Percentiles rank a stretch among this genome's conserved stretches.
Conservation (phyloP, 495 filamentous ascomycete species). For the Penicillium salamii region DNA sequence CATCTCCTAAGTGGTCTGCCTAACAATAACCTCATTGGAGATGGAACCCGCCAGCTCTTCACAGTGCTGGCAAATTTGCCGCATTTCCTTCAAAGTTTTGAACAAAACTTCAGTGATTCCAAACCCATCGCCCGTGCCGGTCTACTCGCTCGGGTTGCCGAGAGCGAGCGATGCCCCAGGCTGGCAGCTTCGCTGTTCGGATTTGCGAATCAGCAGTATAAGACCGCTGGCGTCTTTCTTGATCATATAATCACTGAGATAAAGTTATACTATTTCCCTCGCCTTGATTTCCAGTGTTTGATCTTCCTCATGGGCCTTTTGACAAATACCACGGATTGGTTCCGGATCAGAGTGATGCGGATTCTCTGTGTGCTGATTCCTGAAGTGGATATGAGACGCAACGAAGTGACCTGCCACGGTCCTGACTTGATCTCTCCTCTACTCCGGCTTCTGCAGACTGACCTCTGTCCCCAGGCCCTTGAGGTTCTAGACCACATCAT, state of each 20-base stretch:
- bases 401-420: slow-evolving; percentile 85
- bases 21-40: slow-evolving; percentile 76
- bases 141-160: slow-evolving; percentile 67
- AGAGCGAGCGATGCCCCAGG: slow-evolving; percentile 54
- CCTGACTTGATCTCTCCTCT: slow-evolving; percentile 95
- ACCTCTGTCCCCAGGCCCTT: slow-evolving; percentile 87
- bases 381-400: slow-evolving; percentile 88
- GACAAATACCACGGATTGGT: slow-evolving; percentile 82
- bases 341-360: slow-evolving; percentile 88
- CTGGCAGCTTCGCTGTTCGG: slow-evolving; percentile 57
- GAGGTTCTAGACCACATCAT: slow-evolving; percentile 92
- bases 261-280: slow-evolving; percentile 76
- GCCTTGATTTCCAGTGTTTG: slow-evolving; percentile 75
- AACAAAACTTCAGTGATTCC: slow-evolving; percentile 54
- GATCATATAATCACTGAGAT: slow-evolving; percentile 71
- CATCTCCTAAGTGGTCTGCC: slow-evolving; percentile 77
- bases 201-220: slow-evolving; percentile 67
- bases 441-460: slow-evolving; percentile 84
- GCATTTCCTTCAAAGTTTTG: slow-evolving; percentile 78
- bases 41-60: slow-evolving; percentile 77
- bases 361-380: slow-evolving; percentile 83
- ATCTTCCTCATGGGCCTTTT: slow-evolving; percentile 90
- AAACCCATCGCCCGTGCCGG: slow-evolving; percentile 61
- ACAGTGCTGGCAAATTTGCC: slow-evolving; percentile 84
- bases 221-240: slow-evolving; percentile 74